These are phyloP conservation scores for Nothomitra cinnamomea DNA, from an alignment of 2,329 filamentous ascomycete genomes.

Conservation along the genomic window DNA sequence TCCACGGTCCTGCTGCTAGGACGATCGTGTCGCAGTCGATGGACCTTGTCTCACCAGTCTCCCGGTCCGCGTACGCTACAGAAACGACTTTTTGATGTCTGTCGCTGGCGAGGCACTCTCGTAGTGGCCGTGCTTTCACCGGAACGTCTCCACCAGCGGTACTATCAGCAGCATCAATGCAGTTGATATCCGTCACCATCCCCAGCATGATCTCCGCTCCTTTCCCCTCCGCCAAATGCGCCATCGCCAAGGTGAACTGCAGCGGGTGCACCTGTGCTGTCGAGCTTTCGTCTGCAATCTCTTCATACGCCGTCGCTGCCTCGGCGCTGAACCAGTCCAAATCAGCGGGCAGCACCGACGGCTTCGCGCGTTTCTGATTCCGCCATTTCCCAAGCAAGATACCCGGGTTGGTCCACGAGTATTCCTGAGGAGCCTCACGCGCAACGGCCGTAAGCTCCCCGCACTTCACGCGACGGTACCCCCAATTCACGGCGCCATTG, in stretches of 20 bases:
- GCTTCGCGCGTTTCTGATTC: slow-evolving; percentile 32
- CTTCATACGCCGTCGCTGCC: slow-evolving; percentile 51
- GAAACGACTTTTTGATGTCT: slow-evolving; percentile 22
- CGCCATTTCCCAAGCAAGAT: slow-evolving; percentile 32
- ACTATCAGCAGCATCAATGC: slow-evolving; percentile 13
- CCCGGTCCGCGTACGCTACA: slow-evolving; percentile 44
- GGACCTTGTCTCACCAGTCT: slow-evolving; percentile 24
- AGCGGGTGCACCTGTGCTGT: slow-evolving; percentile 91
- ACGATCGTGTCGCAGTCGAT: slow-evolving; percentile 32
- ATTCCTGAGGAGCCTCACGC: slow-evolving; percentile 18
- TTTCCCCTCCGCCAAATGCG: slow-evolving; percentile 25
- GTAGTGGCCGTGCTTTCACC: neutral
- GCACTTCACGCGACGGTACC: slow-evolving; percentile 7
- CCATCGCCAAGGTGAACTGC: slow-evolving; percentile 73
- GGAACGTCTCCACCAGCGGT: neutral
- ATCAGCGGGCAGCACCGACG: slow-evolving; percentile 52
- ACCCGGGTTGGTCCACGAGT: slow-evolving; percentile 16
- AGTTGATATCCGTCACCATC: slow-evolving; percentile 24
- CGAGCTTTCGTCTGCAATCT: slow-evolving; percentile 65
- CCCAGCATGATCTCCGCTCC: slow-evolving; percentile 27
- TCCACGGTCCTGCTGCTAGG: slow-evolving; percentile 47
- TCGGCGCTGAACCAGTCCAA: slow-evolving; percentile 69
- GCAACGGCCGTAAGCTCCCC: slow-evolving; percentile 8
- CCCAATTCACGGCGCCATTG: slow-evolving; percentile 6
- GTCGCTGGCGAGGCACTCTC: too few relatives aligned